Evolutionary conservation across 805 yeast genomes (phyloP).

Genomic region (Starmerella davenportii): DNA sequence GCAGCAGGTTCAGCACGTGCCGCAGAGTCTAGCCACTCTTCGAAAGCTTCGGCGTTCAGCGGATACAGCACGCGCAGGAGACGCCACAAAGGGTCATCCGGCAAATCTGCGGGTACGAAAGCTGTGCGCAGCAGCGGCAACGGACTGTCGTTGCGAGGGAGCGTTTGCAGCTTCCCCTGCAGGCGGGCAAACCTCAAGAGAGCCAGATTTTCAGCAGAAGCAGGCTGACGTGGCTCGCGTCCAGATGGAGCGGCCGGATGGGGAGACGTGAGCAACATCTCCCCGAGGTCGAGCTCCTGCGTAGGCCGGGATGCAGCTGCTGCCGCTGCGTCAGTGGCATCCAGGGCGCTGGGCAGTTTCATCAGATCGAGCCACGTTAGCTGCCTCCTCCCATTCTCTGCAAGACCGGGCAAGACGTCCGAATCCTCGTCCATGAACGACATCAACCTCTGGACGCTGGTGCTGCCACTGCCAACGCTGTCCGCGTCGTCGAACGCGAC

Average conservation of each 20-base stretch:
- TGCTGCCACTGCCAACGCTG: no score
- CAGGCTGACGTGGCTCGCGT: not conserved
- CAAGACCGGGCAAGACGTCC: no score
- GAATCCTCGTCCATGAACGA: no score
- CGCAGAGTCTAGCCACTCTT: not conserved
- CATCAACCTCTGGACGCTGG: no score
- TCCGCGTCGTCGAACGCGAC: no score
- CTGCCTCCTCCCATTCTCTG: no score
- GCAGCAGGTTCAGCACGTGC: not conserved
- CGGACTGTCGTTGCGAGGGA: conserved; percentile 1
- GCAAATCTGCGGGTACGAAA: not conserved
- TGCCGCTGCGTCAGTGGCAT: not conserved
- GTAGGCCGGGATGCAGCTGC: conserved; percentile 9
- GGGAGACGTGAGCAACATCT: conserved; percentile 1
- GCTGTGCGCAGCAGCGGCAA: conserved; percentile 3
- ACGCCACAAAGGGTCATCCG: not conserved
- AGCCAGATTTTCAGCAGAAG: not conserved
- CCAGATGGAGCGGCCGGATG: not conserved
- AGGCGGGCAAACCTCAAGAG: not conserved
- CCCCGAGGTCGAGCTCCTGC: conserved; percentile 2
- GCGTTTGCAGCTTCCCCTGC: not conserved
- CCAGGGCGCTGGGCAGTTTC: not conserved
- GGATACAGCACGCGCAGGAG: not conserved
- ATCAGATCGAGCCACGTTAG: not conserved
- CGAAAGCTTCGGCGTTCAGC: not conserved